Percentiles rank a stretch among this genome's conserved stretches.
phyloP scores from a whole-genome alignment of 1,284 basidiomycete genomes.

The Phlebopus sp. region DNA sequence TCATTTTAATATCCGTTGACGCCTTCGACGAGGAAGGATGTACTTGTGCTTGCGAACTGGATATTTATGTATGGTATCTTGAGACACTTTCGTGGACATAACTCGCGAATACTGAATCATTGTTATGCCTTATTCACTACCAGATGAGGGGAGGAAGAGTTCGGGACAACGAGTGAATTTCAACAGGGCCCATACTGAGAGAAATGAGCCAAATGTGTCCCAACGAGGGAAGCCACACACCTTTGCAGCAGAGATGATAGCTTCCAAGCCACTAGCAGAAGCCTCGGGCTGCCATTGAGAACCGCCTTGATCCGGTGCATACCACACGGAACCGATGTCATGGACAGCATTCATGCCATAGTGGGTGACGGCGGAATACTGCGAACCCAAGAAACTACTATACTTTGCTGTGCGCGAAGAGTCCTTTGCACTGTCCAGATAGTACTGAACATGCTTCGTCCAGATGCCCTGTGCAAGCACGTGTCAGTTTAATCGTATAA shows the following conservation, averaged over 20 bases:
- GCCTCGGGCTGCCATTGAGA: constrained; percentile 31
- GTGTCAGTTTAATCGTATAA: neutral
- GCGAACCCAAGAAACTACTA: constrained; percentile 37
- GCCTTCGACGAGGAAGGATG: constrained; percentile 1
- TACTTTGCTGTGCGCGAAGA: constrained; percentile 37
- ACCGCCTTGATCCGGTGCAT: constrained; percentile 19
- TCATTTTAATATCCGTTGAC: constrained; percentile 16
- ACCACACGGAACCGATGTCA: constrained; percentile 43
- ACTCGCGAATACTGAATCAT: constrained; percentile 8
- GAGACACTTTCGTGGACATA: constrained; percentile 10
- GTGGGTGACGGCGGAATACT: constrained; percentile 38
- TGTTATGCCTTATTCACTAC: neutral
- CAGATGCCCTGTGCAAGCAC: constrained; percentile 32
- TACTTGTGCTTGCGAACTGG: constrained; percentile 15
- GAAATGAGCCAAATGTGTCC: constrained; percentile 12
- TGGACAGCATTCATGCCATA: constrained; percentile 36
- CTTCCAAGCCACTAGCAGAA: constrained; percentile 32
- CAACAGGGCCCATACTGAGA: constrained; percentile 21
- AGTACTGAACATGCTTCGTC: constrained; percentile 45
- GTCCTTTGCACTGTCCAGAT: constrained; percentile 40
- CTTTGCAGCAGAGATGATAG: constrained; percentile 28
- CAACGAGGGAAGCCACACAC: constrained; percentile 3
- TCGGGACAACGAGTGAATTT: neutral
- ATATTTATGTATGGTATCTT: constrained; percentile 35
- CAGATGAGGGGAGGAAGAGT: neutral